Conservation (phyloP, 2,329 filamentous ascomycete species). For the Thielaviopsis musarum region DNA sequence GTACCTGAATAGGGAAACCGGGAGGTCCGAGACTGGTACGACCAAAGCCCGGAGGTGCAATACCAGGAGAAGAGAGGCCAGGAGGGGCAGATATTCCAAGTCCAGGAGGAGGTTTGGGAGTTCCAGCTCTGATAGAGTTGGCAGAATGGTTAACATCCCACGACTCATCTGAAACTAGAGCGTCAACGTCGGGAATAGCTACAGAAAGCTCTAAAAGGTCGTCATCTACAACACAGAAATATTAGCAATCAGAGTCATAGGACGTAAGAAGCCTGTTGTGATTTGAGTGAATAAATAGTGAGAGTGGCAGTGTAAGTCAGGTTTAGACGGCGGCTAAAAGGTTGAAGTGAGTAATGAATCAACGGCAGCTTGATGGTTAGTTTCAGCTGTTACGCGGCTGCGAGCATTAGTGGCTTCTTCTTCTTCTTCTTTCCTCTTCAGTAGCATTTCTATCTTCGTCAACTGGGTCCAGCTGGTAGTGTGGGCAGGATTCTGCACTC, state of each 20-base stretch:
- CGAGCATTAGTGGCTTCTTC: not conserved
- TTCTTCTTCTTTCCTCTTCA: not conserved
- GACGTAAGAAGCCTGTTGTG: constrained; percentile 11
- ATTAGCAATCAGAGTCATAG: constrained; percentile 24
- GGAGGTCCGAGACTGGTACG: not conserved
- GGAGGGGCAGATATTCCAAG: constrained; percentile 17
- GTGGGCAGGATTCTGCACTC: not conserved
- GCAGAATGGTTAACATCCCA: not conserved
- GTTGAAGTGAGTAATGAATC: not conserved
- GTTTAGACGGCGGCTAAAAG: not conserved
- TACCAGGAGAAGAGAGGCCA: constrained; percentile 16
- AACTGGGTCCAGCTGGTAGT: not conserved
- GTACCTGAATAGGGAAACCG: not conserved
- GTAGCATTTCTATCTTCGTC: not conserved
- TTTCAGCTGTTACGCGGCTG: not conserved
- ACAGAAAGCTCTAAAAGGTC: constrained; percentile 44
- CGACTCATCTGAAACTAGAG: constrained; percentile 46
- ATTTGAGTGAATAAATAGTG: not conserved
- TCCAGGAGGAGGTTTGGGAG: constrained; percentile 5
- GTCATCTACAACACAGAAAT: constrained; percentile 35
- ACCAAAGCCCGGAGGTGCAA: not conserved
- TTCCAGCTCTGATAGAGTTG: not conserved
- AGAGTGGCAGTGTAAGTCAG: not conserved
- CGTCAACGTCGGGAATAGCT: constrained; percentile 47
- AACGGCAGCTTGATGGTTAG: not conserved